Conservation (phyloP, 495 filamentous ascomycete genomes). For the Penicillium nucicola region DNA sequence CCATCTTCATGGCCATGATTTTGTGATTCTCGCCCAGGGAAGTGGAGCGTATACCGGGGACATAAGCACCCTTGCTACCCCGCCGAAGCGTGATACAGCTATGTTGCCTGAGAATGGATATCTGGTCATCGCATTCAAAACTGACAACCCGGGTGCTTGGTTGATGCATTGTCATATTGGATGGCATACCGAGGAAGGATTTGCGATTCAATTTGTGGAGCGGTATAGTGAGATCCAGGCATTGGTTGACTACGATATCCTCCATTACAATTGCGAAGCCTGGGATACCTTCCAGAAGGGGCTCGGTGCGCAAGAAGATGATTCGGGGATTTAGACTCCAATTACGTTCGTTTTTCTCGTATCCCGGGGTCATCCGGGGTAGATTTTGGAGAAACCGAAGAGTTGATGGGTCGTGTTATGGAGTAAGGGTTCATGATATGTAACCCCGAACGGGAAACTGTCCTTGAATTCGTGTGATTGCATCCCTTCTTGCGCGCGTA, state of each 20-base stretch:
- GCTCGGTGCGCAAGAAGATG: slow-evolving; percentile 1
- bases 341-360: not conserved
- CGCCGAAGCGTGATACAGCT: slow-evolving; percentile 59
- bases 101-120: slow-evolving; percentile 47
- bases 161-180: slow-evolving; percentile 54
- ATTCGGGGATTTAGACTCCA: slow-evolving; percentile 1
- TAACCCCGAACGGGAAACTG: not conserved
- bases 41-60: slow-evolving; percentile 9
- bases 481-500: not conserved
- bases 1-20: slow-evolving; percentile 76
- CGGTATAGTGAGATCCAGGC: slow-evolving; percentile 21
- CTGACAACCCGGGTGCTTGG: slow-evolving; percentile 52
- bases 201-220: slow-evolving; percentile 48
- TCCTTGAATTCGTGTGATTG: not conserved
- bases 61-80: slow-evolving; percentile 26
- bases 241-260: slow-evolving; percentile 6
- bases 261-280: slow-evolving; percentile 7
- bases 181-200: slow-evolving; percentile 42
- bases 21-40: slow-evolving; percentile 14
- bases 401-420: too few relatives aligned
- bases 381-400: not conserved
- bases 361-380: slow-evolving; percentile 1
- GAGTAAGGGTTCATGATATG: not conserved
- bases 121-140: slow-evolving; percentile 51
- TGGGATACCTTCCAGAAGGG: slow-evolving; percentile 10